These are phyloP conservation scores for Orbilia ellipsospora DNA, from an alignment of 2,329 filamentous ascomycete genomes.

Conservation along the genomic window DNA sequence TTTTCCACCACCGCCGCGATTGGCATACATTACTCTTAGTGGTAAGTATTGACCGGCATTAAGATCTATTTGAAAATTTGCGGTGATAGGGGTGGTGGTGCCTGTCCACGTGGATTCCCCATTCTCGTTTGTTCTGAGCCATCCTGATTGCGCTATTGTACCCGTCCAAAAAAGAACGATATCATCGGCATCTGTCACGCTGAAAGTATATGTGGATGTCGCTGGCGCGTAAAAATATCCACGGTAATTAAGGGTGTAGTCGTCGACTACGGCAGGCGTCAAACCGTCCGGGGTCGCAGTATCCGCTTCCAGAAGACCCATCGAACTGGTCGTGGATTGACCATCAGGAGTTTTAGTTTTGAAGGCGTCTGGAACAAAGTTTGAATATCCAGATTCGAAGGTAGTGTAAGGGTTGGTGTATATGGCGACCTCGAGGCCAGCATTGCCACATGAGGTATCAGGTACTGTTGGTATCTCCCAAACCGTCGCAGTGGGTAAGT, in stretches of 20 bases:
- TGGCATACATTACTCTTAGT: slow-evolving; percentile 26
- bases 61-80: neutral
- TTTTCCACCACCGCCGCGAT: slow-evolving; percentile 27
- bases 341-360: slow-evolving; percentile 23
- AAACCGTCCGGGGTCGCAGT: slow-evolving; percentile 20
- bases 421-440: slow-evolving; percentile 32
- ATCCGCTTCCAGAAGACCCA: slow-evolving; percentile 24
- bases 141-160: slow-evolving; percentile 19
- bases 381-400: slow-evolving; percentile 10
- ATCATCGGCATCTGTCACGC: slow-evolving; percentile 22
- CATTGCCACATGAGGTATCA: slow-evolving; percentile 28
- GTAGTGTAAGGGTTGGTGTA: slow-evolving; percentile 25
- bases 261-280: slow-evolving; percentile 12
- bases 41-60: slow-evolving; percentile 21
- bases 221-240: slow-evolving; percentile 34
- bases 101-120: neutral
- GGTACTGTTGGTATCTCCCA: slow-evolving; percentile 11
- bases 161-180: slow-evolving; percentile 23
- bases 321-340: neutral
- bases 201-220: slow-evolving; percentile 27
- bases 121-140: slow-evolving; percentile 20
- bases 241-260: slow-evolving; percentile 31
- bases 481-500: slow-evolving; percentile 5
- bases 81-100: neutral
- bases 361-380: slow-evolving; percentile 25